Evolutionary conservation across 2,329 filamentous ascomycete genomes (phyloP).

Genomic region (Penicillium sp.): DNA sequence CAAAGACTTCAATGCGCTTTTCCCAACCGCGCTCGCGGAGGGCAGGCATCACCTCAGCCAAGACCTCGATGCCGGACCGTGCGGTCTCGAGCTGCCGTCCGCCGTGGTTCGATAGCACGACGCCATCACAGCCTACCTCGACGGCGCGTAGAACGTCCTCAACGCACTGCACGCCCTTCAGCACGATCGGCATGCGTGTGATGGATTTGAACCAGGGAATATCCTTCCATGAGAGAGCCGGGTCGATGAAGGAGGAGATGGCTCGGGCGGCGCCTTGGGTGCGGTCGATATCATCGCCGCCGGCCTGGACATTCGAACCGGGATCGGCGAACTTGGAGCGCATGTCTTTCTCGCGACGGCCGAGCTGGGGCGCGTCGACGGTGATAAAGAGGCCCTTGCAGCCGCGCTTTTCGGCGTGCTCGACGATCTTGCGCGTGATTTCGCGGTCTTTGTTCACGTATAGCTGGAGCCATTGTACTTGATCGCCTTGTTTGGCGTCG

Average conservation of each 20-base stretch:
- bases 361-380: slow-evolving; percentile 93
- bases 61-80: slow-evolving; percentile 80
- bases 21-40: slow-evolving; percentile 71
- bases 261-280: slow-evolving; percentile 90
- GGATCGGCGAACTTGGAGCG: slow-evolving; percentile 82
- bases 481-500: slow-evolving; percentile 73
- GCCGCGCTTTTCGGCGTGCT: slow-evolving; percentile 86
- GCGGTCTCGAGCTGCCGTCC: slow-evolving; percentile 92
- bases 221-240: slow-evolving; percentile 86
- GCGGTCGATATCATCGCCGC: slow-evolving; percentile 70
- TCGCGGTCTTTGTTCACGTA: slow-evolving; percentile 95
- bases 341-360: slow-evolving; percentile 97
- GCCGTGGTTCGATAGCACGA: slow-evolving; percentile 94
- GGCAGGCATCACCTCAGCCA: slow-evolving; percentile 90
- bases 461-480: slow-evolving; percentile 94
- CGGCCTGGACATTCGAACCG: slow-evolving; percentile 75
- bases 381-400: slow-evolving; percentile 98
- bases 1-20: slow-evolving; percentile 76
- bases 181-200: slow-evolving; percentile 89
- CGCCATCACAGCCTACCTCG: slow-evolving; percentile 77
- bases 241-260: slow-evolving; percentile 96
- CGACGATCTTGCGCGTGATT: slow-evolving; percentile 84
- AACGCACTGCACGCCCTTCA: slow-evolving; percentile 94
- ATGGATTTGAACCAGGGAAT: slow-evolving; percentile 89
- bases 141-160: slow-evolving; percentile 90